phyloP scores from a whole-genome alignment of 768 basidiomycete genomes.

The Panellus pusillus region DNA sequence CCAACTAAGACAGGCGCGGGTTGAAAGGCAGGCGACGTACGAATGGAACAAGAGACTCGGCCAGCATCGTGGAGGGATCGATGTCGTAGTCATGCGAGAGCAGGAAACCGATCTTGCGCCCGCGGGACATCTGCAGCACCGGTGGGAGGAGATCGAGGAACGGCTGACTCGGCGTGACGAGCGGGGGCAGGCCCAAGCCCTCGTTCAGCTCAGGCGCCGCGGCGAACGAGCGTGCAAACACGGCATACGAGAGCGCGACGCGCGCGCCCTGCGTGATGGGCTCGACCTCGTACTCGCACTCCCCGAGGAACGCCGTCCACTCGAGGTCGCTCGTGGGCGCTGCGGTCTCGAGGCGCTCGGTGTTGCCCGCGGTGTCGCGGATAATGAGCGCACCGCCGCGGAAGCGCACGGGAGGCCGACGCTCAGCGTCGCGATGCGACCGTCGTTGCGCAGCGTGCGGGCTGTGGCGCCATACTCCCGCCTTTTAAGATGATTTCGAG shows the following conservation, averaged over 20 bases:
- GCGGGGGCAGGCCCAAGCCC: slow-evolving; percentile 51
- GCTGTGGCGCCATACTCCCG: slow-evolving; percentile 56
- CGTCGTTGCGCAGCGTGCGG: slow-evolving; percentile 59
- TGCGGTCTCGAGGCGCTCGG: slow-evolving; percentile 63
- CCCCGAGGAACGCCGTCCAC: slow-evolving; percentile 74
- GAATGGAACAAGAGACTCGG: slow-evolving; percentile 68
- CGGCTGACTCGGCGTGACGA: slow-evolving; percentile 71
- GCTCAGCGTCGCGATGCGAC: slow-evolving; percentile 69
- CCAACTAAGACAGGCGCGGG: neutral
- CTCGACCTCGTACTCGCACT: slow-evolving; percentile 77
- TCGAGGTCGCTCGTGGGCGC: slow-evolving; percentile 70
- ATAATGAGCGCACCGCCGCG: slow-evolving; percentile 67
- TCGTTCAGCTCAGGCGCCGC: slow-evolving; percentile 29
- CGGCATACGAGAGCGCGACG: slow-evolving; percentile 68
- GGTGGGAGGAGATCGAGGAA: slow-evolving; percentile 74
- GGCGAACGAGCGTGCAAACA: slow-evolving; percentile 69
- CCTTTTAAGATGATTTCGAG: slow-evolving; percentile 69
- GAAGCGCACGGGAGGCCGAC: slow-evolving; percentile 72
- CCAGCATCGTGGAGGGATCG: slow-evolving; percentile 67
- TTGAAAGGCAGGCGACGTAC: slow-evolving; percentile 35
- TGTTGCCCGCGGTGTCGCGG: slow-evolving; percentile 50
- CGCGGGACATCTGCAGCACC: slow-evolving; percentile 69
- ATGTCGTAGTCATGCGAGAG: slow-evolving; percentile 67
- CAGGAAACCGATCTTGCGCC: slow-evolving; percentile 72
- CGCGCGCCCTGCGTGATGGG: slow-evolving; percentile 69